phyloP scores from a whole-genome alignment of 495 filamentous ascomycete species.

The Talaromyces adpressus region DNA sequence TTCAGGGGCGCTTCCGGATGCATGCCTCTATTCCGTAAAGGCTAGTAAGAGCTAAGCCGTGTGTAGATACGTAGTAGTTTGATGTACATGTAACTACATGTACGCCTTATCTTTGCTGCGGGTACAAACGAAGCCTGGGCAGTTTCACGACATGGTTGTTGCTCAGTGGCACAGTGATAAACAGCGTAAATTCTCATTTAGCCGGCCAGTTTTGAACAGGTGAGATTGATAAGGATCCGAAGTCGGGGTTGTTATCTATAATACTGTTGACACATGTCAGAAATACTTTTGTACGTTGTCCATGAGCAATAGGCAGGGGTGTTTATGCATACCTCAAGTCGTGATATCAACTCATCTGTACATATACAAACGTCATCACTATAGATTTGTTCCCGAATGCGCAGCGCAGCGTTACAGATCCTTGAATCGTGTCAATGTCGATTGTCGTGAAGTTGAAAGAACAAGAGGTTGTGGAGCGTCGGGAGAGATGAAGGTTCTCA shows the following conservation, averaged over 20 bases:
- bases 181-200: neutral
- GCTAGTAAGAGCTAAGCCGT: neutral
- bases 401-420: neutral
- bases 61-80: neutral
- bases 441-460: neutral
- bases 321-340: neutral
- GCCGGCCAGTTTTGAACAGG: neutral
- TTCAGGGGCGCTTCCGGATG: neutral
- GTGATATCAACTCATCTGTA: neutral
- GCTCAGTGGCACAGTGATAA: neutral
- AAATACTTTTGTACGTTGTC: neutral
- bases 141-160: neutral
- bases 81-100: neutral
- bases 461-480: neutral
- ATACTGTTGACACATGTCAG: neutral
- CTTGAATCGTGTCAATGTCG: neutral
- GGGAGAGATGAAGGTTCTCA: neutral
- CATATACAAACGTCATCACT: neutral
- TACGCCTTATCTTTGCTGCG: neutral
- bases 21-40: neutral
- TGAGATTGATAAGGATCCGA: neutral
- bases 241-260: neutral
- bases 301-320: neutral
- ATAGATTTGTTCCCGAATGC: neutral
- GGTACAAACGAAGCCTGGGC: neutral